These are phyloP conservation scores for Lasiodiplodia gonubiensis DNA, from an alignment of 2,329 filamentous ascomycete genomes.

Conservation along the genomic window DNA sequence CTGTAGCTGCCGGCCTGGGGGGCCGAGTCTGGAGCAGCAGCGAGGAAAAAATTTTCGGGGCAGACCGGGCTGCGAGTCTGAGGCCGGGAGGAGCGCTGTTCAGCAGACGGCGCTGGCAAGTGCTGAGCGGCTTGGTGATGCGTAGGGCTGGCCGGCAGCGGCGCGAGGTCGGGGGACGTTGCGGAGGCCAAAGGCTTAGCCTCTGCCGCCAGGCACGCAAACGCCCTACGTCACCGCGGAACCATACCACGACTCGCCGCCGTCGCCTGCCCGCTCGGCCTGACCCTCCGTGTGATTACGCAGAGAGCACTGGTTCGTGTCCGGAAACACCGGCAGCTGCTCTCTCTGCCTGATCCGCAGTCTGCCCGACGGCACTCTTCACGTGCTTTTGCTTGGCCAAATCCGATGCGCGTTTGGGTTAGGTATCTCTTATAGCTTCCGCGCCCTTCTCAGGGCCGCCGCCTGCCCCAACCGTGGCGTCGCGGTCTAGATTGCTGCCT, in stretches of 20 bases:
- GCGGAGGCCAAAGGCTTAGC: constrained; percentile 21
- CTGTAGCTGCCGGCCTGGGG: neutral
- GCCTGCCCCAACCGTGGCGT: neutral
- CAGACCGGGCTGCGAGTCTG: neutral
- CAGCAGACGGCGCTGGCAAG: constrained; percentile 4
- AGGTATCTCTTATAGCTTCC: neutral
- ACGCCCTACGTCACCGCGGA: neutral
- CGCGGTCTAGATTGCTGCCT: neutral
- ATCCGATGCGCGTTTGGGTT: neutral
- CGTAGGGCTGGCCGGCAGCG: constrained; percentile 18
- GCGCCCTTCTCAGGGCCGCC: neutral
- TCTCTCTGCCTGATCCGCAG: neutral
- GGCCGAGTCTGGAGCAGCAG: neutral
- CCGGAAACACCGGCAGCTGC: constrained; percentile 19
- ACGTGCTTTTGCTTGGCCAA: neutral
- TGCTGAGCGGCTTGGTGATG: neutral
- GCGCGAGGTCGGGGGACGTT: constrained; percentile 16
- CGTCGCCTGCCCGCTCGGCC: neutral
- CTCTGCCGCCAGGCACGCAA: constrained; percentile 2
- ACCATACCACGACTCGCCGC: constrained; percentile 1
- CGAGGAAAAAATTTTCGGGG: constrained; percentile 7
- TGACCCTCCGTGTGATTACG: neutral
- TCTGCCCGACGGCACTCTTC: neutral
- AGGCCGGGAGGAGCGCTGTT: constrained; percentile 4
- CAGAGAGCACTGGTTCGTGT: constrained; percentile 13